A percentile compares a stretch with the other conserved stretches of the same genome.
Evolutionary conservation across 805 yeast species (phyloP).

Genomic region (Brettanomyces naardenensis): DNA sequence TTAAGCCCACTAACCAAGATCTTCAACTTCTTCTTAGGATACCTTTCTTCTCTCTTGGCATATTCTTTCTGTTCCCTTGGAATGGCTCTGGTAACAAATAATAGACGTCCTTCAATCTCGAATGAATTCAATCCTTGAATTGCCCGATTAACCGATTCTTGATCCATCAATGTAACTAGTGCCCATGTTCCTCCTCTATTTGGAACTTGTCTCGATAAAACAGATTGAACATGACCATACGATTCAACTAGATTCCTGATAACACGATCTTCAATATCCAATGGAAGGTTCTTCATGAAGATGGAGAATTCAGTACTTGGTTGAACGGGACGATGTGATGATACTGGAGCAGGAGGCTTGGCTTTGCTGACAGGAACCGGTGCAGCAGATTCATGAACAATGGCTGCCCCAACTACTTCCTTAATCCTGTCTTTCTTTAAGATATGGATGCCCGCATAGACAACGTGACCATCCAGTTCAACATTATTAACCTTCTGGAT

Average conservation of each 20-base stretch:
- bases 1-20: conserved; percentile 21
- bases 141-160: conserved; percentile 19
- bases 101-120: conserved; percentile 21
- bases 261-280: conserved; percentile 17
- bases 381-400: background rate
- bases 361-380: background rate
- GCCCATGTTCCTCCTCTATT: conserved; percentile 27
- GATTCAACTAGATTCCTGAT: conserved; percentile 22
- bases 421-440: conserved; percentile 21
- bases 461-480: conserved; percentile 14
- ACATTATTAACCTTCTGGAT: conserved; percentile 23
- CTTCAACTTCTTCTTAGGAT: conserved; percentile 18
- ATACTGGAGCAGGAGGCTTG: conserved; percentile 1
- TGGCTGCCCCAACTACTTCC: background rate
- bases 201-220: conserved; percentile 21
- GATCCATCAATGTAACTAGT: conserved; percentile 20
- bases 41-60: conserved; percentile 11
- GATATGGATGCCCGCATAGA: conserved; percentile 24
- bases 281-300: conserved; percentile 25
- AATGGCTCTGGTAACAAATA: conserved; percentile 26
- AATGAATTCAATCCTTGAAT: conserved; percentile 20
- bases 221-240: conserved; percentile 22
- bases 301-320: conserved; percentile 21
- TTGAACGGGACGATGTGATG: background rate
- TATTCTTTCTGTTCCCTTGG: conserved; percentile 26